Percentiles rank a stretch among this genome's conserved stretches.
Conservation (phyloP, 306 rosid genomes). For the Senna tora region DNA sequence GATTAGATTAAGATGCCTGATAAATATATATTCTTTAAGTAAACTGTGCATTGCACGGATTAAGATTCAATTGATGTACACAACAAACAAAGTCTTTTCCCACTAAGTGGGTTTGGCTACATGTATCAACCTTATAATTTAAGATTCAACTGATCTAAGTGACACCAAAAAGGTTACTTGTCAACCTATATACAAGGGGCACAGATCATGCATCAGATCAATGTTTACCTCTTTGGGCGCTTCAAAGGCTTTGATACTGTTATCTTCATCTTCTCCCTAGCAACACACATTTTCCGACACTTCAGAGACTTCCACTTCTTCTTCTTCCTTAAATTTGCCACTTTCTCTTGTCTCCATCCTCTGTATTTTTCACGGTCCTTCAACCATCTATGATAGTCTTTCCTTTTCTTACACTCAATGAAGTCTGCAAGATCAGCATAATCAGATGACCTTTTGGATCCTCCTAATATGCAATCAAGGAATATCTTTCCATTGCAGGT, state of each 20-base stretch:
- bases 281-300: constrained; percentile 17
- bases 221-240: neutral
- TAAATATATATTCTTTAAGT: no score
- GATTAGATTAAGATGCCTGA: no score
- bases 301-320: constrained; percentile 49
- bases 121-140: no score
- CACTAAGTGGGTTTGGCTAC: no score
- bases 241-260: constrained; percentile 7
- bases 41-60: no score
- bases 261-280: neutral
- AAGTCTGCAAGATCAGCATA: constrained; percentile 67
- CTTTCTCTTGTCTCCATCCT: constrained; percentile 48
- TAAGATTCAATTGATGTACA: no score
- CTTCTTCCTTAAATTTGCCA: constrained; percentile 46
- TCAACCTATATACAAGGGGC: constrained; percentile 10
- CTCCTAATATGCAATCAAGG: constrained; percentile 51
- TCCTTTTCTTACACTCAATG: constrained; percentile 57
- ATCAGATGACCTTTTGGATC: constrained; percentile 37
- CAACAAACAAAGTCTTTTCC: no score
- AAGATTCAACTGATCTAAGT: neutral
- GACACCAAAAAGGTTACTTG: neutral
- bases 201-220: constrained; percentile 1
- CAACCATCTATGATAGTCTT: constrained; percentile 69
- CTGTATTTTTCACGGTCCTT: constrained; percentile 47
- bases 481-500: constrained; percentile 54